These are phyloP conservation scores for Neofusicoccum umdonicola DNA, from an alignment of 2,329 filamentous ascomycete species.

Conservation along the genomic window DNA sequence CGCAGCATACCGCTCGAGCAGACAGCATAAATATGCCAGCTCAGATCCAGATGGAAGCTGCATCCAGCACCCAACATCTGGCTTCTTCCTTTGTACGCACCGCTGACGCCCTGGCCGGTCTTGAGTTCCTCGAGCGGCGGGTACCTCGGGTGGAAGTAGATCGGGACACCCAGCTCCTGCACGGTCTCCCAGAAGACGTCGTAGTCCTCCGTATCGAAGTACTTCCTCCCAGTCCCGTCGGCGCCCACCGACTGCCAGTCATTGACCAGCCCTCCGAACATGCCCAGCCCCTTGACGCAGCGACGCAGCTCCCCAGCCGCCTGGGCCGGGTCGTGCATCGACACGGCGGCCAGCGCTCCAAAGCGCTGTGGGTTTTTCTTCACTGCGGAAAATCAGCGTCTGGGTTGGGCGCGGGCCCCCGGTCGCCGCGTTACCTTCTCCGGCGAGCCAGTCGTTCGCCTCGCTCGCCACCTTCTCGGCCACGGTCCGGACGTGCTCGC, in stretches of 20 bases:
- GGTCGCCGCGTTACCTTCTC: constrained; percentile 20
- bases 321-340: constrained; percentile 33
- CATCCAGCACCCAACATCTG: constrained; percentile 30
- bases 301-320: constrained; percentile 30
- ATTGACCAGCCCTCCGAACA: constrained; percentile 60
- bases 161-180: constrained; percentile 31
- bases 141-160: constrained; percentile 35
- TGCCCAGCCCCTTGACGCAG: constrained; percentile 46
- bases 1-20: constrained; percentile 27
- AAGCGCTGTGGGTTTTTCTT: constrained; percentile 42
- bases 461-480: constrained; percentile 45
- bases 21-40: constrained; percentile 46
- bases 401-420: too few species aligned
- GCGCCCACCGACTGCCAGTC: constrained; percentile 31
- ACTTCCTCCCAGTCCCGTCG: constrained; percentile 29
- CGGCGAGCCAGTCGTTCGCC: constrained; percentile 48
- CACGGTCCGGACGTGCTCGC: constrained; percentile 44
- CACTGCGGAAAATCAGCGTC: constrained; percentile 27
- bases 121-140: constrained; percentile 17
- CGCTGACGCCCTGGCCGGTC: neutral
- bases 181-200: constrained; percentile 32
- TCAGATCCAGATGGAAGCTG: constrained; percentile 44
- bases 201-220: constrained; percentile 32
- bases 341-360: constrained; percentile 42
- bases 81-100: constrained; percentile 18